Percentiles rank a stretch among this genome's conserved stretches.
phyloP scores from a whole-genome alignment of 2,329 filamentous ascomycete species.

The Colletotrichum chrysophilum region DNA sequence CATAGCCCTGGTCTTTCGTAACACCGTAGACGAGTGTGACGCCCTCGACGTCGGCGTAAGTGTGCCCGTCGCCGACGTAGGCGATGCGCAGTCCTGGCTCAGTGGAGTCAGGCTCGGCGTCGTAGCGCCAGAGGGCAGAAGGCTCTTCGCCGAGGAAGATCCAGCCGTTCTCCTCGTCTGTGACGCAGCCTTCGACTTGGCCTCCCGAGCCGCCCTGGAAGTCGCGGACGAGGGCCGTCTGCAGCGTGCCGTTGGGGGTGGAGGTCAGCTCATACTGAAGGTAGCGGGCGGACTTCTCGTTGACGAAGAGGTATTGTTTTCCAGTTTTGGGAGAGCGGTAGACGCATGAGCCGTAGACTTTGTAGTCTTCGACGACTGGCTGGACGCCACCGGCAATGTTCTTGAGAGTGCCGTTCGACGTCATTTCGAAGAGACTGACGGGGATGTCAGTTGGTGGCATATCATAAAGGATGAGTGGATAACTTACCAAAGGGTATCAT shows the following conservation, averaged over 20 bases:
- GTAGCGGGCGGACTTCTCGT: slow-evolving; percentile 58
- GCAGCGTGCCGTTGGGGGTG: slow-evolving; percentile 42
- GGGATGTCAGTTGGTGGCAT: background rate
- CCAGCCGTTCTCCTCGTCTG: slow-evolving; percentile 55
- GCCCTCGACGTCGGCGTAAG: slow-evolving; percentile 60
- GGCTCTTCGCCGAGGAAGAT: slow-evolving; percentile 59
- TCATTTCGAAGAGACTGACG: slow-evolving; percentile 53
- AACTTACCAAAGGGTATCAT: slow-evolving; percentile 57
- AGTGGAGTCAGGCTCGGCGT: slow-evolving; percentile 51
- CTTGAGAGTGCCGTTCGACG: slow-evolving; percentile 46
- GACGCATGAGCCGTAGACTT: slow-evolving; percentile 57
- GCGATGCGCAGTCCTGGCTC: slow-evolving; percentile 40
- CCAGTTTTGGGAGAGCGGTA: slow-evolving; percentile 52
- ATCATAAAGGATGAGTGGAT: rapidly evolving
- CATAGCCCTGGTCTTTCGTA: slow-evolving; percentile 48
- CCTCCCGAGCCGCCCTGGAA: slow-evolving; percentile 56
- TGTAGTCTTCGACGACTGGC: slow-evolving; percentile 47
- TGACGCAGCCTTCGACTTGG: slow-evolving; percentile 59
- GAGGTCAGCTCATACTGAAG: slow-evolving; percentile 56
- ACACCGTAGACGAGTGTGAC: slow-evolving; percentile 54
- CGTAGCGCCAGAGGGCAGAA: slow-evolving; percentile 56
- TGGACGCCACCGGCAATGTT: slow-evolving; percentile 51
- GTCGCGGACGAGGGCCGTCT: slow-evolving; percentile 52
- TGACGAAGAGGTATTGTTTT: slow-evolving; percentile 60
- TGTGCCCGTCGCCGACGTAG: slow-evolving; percentile 49